Conservation (phyloP, 441 rosid genomes). For the Pelargonium citronellum region DNA sequence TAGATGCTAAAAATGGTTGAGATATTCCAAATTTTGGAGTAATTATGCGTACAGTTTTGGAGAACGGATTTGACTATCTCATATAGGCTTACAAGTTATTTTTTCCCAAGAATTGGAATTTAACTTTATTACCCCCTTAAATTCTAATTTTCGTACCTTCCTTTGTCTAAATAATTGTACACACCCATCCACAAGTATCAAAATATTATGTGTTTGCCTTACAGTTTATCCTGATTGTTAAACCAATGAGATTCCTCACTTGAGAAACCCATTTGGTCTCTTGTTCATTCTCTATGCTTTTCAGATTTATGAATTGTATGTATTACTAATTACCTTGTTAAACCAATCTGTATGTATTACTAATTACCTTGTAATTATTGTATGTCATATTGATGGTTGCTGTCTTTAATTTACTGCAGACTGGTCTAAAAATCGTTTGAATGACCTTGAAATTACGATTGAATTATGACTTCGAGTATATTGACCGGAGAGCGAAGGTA, state of each 20-base stretch:
- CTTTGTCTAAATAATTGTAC: background rate
- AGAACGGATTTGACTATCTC: background rate
- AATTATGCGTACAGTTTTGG: background rate
- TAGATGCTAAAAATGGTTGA: background rate
- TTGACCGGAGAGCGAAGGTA: conserved; percentile 66
- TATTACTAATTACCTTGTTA: background rate
- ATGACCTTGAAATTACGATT: conserved; percentile 39
- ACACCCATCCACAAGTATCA: background rate
- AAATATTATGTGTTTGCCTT: background rate
- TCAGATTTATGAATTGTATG: background rate
- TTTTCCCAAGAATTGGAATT: background rate
- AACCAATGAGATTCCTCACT: background rate
- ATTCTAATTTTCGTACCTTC: background rate
- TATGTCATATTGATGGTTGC: too few relatives aligned
- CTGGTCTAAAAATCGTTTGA: conserved; percentile 31
- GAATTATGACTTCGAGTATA: conserved; percentile 51
- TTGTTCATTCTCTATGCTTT: background rate
- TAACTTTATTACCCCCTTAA: background rate
- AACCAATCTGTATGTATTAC: too few relatives aligned
- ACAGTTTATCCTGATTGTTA: background rate
- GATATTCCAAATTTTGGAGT: background rate
- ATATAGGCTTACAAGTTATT: background rate
- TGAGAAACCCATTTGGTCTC: background rate
- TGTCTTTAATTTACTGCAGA: background rate
- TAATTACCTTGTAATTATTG: too few relatives aligned